Conservation (phyloP, 1,139 yeast genomes). For the Lodderomyces oxycetoniae region DNA sequence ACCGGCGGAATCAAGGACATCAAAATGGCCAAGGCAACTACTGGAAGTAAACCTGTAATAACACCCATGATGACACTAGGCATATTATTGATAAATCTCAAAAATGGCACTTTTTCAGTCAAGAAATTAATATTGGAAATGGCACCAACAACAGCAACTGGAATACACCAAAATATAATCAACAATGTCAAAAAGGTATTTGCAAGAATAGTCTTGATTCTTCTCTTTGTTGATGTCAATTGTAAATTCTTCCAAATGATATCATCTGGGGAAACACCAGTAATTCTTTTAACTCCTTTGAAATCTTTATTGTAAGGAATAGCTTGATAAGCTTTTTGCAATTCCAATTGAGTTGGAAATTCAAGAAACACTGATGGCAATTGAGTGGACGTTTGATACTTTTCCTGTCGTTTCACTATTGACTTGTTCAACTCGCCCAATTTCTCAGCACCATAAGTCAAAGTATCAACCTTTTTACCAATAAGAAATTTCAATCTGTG, state of each 20-base stretch:
- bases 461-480: constrained; percentile 84
- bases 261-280: constrained; percentile 67
- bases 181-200: constrained; percentile 44
- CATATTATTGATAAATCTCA: constrained; percentile 63
- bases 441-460: constrained; percentile 62
- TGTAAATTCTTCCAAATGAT: constrained; percentile 76
- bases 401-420: constrained; percentile 55
- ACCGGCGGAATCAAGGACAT: constrained; percentile 76
- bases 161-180: constrained; percentile 86
- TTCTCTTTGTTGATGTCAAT: constrained; percentile 38
- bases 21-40: constrained; percentile 72
- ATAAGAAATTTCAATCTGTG: constrained; percentile 52
- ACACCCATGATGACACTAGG: constrained; percentile 70
- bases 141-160: constrained; percentile 93
- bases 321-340: constrained; percentile 86
- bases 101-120: constrained; percentile 63
- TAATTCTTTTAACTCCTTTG: constrained; percentile 55
- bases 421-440: constrained; percentile 65
- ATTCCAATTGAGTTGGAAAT: constrained; percentile 80
- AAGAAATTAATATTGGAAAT: constrained; percentile 77
- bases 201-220: constrained; percentile 38
- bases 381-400: constrained; percentile 42
- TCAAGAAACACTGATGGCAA: constrained; percentile 78
- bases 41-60: constrained; percentile 82
- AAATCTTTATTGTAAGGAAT: constrained; percentile 64